Conservation (phyloP, 768 basidiomycete species). For the Hericium rajendrae region DNA sequence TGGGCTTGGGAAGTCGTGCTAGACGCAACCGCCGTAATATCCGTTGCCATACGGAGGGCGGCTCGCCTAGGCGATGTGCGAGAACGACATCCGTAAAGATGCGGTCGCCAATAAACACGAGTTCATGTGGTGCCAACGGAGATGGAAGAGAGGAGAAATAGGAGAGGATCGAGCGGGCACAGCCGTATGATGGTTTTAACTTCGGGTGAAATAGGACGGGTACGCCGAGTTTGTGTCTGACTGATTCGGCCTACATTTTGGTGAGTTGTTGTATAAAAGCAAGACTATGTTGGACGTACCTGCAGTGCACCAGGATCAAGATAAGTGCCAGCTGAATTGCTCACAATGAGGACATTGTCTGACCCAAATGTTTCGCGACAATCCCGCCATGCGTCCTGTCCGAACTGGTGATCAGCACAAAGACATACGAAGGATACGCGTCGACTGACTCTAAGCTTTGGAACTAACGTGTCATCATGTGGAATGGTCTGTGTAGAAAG, state of each 20-base stretch:
- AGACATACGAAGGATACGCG: not conserved
- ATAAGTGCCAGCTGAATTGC: slow-evolving; percentile 85
- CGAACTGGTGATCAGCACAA: not conserved
- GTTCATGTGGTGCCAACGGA: slow-evolving; percentile 49
- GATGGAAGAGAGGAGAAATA: slow-evolving; percentile 57
- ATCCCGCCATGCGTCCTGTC: slow-evolving; percentile 64
- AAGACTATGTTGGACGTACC: slow-evolving; percentile 32
- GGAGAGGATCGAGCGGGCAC: slow-evolving; percentile 55
- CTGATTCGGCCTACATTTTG: slow-evolving; percentile 66
- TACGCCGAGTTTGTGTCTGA: slow-evolving; percentile 62
- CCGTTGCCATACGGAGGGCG: slow-evolving; percentile 2
- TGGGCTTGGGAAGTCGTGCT: not conserved
- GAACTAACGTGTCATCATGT: slow-evolving; percentile 62
- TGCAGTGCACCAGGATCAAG: slow-evolving; percentile 73
- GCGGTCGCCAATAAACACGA: slow-evolving; percentile 73
- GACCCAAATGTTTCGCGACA: slow-evolving; percentile 67
- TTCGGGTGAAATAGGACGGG: slow-evolving; percentile 74
- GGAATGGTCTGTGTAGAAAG: slow-evolving; percentile 61
- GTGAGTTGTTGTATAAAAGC: slow-evolving; percentile 3
- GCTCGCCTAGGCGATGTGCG: slow-evolving; percentile 57
- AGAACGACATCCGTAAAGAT: slow-evolving; percentile 87
- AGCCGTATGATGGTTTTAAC: slow-evolving; percentile 75
- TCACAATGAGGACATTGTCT: slow-evolving; percentile 79
- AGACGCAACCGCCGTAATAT: slow-evolving; percentile 1
- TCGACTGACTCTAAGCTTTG: slow-evolving; percentile 52